Base-by-base conservation (phyloP, 2,329 filamentous ascomycete genomes). In the Pyrenochaeta sp. region DNA sequence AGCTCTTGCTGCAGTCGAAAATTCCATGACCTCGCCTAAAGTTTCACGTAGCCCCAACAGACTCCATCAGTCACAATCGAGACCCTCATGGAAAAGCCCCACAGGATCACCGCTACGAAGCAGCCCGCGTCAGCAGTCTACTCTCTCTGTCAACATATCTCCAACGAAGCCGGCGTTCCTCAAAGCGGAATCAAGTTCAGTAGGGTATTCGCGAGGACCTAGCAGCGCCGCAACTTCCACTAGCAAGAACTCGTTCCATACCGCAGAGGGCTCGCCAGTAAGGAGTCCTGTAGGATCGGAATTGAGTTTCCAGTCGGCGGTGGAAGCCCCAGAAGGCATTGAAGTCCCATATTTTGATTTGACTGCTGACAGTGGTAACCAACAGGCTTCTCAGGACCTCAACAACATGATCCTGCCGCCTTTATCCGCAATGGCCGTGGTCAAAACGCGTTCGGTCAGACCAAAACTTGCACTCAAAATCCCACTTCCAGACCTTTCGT, bases 251-350 rank as follows among this genome's bases (percentile, higher is more conserved):
- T 53, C 63, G 14, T 71, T 62, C 17, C 50, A 63, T 42, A 64
- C 64, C 51, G 67, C 63, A 20, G 48, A 57, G 11, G 58, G 56
- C 21, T 72, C 70, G 41, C 66, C 66, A 50, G 70, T 74, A 66
- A 74, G 70, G 49, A 68, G 61, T 52, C 32, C 54, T 55, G 54
- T 45, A 42, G 53, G 49, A 45, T 67, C 66, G 17, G 61, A 51
- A 18, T 33, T 37, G 17, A 67, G 61, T 56, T 71, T 62, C 36
- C 29, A 58, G 15, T 60, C 68, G 29, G 57, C 60, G 23, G 44
- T 33, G 47, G 66, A 66, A 18, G 20, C 49, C 23, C 33, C 39
- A 20, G 39, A 68, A 17, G 35, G 51, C 7, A 29, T 51, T 9
- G 30, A 52, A 12, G 33, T 44, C 12, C 37, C 52, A 23, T 15